Conservation (phyloP, 768 basidiomycete species). For the Sarcodon sp. region DNA sequence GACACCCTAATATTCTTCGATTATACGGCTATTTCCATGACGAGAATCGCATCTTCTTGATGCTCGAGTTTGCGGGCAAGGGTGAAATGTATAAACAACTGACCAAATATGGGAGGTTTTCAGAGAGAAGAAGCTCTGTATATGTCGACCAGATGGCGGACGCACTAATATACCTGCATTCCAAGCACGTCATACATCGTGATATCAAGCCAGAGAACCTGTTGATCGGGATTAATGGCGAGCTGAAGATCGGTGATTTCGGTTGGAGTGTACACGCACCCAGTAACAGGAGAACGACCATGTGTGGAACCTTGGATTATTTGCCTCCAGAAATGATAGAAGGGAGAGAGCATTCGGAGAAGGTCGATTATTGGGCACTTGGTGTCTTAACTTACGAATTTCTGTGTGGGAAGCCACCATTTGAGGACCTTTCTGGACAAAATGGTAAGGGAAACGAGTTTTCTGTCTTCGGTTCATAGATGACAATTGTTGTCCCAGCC, state of each 20-base stretch:
- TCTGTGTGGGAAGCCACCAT: constrained; percentile 70
- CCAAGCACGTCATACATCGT: constrained; percentile 95
- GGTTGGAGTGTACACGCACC: constrained; percentile 99
- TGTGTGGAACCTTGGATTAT: constrained; percentile 95
- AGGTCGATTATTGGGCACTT: constrained; percentile 93
- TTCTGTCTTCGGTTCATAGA: constrained; percentile 3
- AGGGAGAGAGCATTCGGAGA: constrained; percentile 76
- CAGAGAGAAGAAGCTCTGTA: constrained; percentile 75
- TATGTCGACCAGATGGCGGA: constrained; percentile 99
- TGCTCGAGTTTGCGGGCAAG: constrained; percentile 95
- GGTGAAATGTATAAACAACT: constrained; percentile 97
- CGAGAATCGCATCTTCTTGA: constrained; percentile 92
- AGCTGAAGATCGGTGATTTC: constrained; percentile 97
- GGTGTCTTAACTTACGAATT: constrained; percentile 98
- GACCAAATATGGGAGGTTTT: constrained; percentile 73
- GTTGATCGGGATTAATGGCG: constrained; percentile 87
- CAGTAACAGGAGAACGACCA: constrained; percentile 74
- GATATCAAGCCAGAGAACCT: constrained; percentile 99
- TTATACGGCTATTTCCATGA: constrained; percentile 98
- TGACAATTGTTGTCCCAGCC: constrained; percentile 28
- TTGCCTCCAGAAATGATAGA: constrained; percentile 99
- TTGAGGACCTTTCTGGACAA: constrained; percentile 74
- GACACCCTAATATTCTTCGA: constrained; percentile 89
- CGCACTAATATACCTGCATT: constrained; percentile 82
- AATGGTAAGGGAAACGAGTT: constrained; percentile 36